These are phyloP conservation scores for Fusarium papillatum DNA, from an alignment of 2,329 filamentous ascomycete species.

Conservation along the genomic window DNA sequence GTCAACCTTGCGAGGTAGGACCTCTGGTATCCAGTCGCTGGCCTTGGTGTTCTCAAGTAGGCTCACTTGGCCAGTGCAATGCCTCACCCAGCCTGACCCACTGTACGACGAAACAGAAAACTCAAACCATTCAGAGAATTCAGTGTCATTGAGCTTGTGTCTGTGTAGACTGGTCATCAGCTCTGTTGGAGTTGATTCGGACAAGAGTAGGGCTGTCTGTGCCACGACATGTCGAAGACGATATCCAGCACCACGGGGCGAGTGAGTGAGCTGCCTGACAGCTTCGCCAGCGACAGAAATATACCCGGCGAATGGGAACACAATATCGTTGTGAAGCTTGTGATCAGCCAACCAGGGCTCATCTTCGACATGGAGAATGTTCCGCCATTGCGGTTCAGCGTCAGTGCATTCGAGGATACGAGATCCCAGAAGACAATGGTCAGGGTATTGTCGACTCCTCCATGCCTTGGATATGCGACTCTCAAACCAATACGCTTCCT, in stretches of 20 bases:
- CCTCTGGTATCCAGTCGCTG: not conserved
- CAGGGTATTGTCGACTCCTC: slow-evolving; percentile 45
- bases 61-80: slow-evolving; percentile 24
- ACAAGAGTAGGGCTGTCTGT: slow-evolving; percentile 4
- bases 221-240: slow-evolving; percentile 14
- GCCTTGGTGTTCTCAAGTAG: not conserved
- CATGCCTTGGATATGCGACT: slow-evolving; percentile 45
- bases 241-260: not conserved
- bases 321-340: slow-evolving; percentile 36
- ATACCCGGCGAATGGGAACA: slow-evolving; percentile 41
- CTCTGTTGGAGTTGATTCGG: slow-evolving; percentile 3
- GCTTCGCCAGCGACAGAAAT: slow-evolving; percentile 62
- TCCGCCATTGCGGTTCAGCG: slow-evolving; percentile 43
- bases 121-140: slow-evolving; percentile 21
- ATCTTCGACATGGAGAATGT: slow-evolving; percentile 40
- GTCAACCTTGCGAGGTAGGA: slow-evolving; percentile 3
- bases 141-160: slow-evolving; percentile 16
- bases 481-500: slow-evolving; percentile 51
- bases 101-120: slow-evolving; percentile 22
- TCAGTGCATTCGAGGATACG: slow-evolving; percentile 34
- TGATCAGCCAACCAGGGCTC: slow-evolving; percentile 57
- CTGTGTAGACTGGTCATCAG: slow-evolving; percentile 13
- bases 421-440: slow-evolving; percentile 56
- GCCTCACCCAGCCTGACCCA: slow-evolving; percentile 19
- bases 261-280: slow-evolving; percentile 1